Percentiles rank a stretch among this genome's conserved stretches.
phyloP scores from a whole-genome alignment of 2,329 filamentous ascomycete genomes.

The Fusarium sacchari region DNA sequence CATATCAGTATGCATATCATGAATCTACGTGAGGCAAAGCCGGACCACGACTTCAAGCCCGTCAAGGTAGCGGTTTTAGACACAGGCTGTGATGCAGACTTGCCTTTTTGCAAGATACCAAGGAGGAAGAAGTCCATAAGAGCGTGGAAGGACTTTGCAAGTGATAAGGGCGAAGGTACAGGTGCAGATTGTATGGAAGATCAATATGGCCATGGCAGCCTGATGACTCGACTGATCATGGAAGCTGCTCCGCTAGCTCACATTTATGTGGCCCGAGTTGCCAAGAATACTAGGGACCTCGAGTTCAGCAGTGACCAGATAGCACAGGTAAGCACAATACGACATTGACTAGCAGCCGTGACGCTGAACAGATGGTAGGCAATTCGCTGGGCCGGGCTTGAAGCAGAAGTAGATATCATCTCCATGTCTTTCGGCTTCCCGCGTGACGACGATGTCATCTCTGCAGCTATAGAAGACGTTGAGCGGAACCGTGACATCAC shows the following conservation, averaged over 20 bases:
- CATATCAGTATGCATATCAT: not conserved
- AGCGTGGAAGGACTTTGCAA: not conserved
- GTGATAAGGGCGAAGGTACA: fast-evolving
- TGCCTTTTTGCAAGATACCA: not conserved
- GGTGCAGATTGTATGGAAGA: fast-evolving
- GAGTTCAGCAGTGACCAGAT: not conserved
- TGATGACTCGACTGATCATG: not conserved
- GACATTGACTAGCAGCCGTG: fast-evolving
- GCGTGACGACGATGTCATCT: fast-evolving
- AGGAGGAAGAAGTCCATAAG: fast-evolving
- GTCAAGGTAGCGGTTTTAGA: not conserved
- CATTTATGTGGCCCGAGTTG: not conserved
- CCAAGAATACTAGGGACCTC: fast-evolving
- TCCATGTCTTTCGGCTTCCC: not conserved
- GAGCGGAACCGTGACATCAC: not conserved
- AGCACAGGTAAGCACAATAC: not conserved
- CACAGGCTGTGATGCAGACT: not conserved
- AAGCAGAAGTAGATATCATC: not conserved
- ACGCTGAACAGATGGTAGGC: no score
- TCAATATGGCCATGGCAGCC: not conserved
- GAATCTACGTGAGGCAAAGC: fast-evolving
- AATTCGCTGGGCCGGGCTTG: fast-evolving
- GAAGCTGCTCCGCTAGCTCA: not conserved
- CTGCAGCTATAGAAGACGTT: not conserved
- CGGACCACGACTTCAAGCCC: not conserved